phyloP scores from a whole-genome alignment of 257 asterid species.

The Cruciata laevipes region DNA sequence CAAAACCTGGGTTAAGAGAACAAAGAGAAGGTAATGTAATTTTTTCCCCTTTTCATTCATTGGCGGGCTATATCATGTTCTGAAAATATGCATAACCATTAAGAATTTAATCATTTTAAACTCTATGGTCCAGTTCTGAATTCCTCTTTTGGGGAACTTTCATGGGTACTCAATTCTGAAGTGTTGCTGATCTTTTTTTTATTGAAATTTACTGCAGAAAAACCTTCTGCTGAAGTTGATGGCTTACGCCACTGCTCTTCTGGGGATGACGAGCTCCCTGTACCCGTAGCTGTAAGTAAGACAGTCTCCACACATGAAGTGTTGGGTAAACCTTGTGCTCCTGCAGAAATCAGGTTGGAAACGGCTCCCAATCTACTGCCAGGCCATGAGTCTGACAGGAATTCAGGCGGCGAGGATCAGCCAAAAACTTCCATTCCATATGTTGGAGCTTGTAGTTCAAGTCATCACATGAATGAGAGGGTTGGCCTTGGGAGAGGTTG shows the following conservation, averaged over 20 bases:
- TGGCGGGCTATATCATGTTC: not conserved
- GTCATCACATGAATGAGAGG: constrained; percentile 24
- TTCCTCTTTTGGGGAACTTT: not conserved
- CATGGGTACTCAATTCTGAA: not conserved
- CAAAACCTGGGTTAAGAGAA: constrained; percentile 25
- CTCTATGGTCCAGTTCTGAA: not conserved
- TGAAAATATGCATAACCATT: not conserved
- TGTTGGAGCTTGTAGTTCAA: constrained; percentile 23
- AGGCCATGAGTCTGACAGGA: constrained; percentile 47
- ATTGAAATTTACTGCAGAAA: constrained; percentile 11
- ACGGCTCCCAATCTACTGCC: constrained; percentile 42
- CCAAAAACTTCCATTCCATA: constrained; percentile 15
- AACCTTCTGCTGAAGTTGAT: constrained; percentile 25
- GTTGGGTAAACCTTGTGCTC: constrained; percentile 22
- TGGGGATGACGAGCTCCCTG: constrained; percentile 23
- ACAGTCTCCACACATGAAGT: constrained; percentile 21
- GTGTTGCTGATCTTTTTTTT: not conserved
- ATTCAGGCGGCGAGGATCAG: constrained; percentile 37
- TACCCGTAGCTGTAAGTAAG: constrained; percentile 10
- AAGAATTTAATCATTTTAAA: not conserved
- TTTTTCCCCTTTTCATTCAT: constrained; percentile 7
- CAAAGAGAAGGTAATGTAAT: constrained; percentile 40
- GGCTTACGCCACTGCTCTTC: constrained; percentile 18
- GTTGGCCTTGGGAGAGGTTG: constrained; percentile 20
- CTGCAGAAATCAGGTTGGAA: constrained; percentile 29